phyloP scores from a whole-genome alignment of 805 yeast genomes.

The Candida coquimbonensis region DNA sequence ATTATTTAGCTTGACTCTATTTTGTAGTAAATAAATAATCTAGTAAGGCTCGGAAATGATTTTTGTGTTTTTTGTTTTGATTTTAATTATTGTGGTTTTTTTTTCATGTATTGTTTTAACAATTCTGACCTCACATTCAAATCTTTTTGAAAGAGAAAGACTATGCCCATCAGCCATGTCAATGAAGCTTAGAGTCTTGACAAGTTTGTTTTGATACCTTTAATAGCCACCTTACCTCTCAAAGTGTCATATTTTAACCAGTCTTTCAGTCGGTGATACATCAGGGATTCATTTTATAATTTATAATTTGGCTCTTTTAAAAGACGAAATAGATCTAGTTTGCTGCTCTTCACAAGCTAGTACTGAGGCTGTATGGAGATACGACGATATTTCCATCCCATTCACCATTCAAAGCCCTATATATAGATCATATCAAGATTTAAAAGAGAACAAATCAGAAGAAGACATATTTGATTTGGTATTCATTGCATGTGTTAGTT shows the following conservation, averaged over 20 bases:
- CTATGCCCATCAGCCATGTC: neutral
- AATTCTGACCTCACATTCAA: too few relatives aligned
- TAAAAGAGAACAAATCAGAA: neutral
- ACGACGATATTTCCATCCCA: neutral
- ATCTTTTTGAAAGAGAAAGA: too few relatives aligned
- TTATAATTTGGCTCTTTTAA: conserved; percentile 1
- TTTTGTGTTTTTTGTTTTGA: too few relatives aligned
- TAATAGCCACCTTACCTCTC: neutral
- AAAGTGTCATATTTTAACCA: neutral
- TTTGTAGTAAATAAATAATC: too few relatives aligned
- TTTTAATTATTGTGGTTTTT: too few relatives aligned
- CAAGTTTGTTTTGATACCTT: conserved; percentile 1
- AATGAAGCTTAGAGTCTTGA: neutral
- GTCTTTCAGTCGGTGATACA: conserved; percentile 8
- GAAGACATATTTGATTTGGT: conserved; percentile 6
- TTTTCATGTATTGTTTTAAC: too few relatives aligned
- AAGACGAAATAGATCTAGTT: neutral
- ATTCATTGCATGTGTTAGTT: conserved; percentile 8
- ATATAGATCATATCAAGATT: neutral
- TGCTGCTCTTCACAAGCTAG: neutral
- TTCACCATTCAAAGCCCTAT: neutral
- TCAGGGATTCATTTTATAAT: conserved; percentile 1
- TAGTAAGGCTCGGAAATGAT: too few relatives aligned
- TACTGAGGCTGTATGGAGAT: neutral
- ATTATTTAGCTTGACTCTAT: neutral